These are phyloP conservation scores for Tetrapisispora namnaoensis DNA, from an alignment of 805 yeast species.

Conservation along the genomic window DNA sequence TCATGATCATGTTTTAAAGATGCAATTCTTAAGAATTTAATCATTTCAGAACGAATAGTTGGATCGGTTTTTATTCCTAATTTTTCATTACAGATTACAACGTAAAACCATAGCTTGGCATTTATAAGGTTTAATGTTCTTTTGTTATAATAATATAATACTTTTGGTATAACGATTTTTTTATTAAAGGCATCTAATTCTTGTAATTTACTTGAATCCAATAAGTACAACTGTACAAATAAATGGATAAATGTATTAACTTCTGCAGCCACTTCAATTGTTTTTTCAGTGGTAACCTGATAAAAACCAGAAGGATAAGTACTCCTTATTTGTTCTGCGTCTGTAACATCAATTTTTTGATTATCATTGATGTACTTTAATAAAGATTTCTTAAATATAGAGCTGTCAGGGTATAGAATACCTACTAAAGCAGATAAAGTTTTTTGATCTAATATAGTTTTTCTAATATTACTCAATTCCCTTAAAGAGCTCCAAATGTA, in stretches of 20 bases:
- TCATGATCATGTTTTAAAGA: slow-evolving; percentile 87
- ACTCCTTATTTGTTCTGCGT: slow-evolving; percentile 25
- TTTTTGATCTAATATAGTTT: slow-evolving; percentile 41
- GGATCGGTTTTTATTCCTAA: slow-evolving; percentile 17
- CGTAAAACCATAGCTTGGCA: slow-evolving; percentile 91
- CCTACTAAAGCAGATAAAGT: slow-evolving; percentile 48
- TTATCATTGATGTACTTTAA: slow-evolving; percentile 33
- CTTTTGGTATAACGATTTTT: slow-evolving; percentile 38
- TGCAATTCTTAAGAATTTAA: slow-evolving; percentile 73
- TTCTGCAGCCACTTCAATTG: slow-evolving; percentile 55
- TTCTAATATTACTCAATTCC: slow-evolving; percentile 68
- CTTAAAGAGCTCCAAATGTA: slow-evolving; percentile 79
- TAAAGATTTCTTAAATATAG: slow-evolving; percentile 36
- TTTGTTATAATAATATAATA: slow-evolving; percentile 55
- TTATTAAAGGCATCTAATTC: slow-evolving; percentile 46
- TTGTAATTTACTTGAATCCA: slow-evolving; percentile 47
- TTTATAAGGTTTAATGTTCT: slow-evolving; percentile 77
- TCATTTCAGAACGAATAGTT: slow-evolving; percentile 54
- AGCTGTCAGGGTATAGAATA: slow-evolving; percentile 43
- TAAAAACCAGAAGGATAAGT: slow-evolving; percentile 27
- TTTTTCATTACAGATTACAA: slow-evolving; percentile 63
- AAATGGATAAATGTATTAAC: slow-evolving; percentile 71
- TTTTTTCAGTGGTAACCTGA: slow-evolving; percentile 19
- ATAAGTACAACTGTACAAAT: slow-evolving; percentile 63
- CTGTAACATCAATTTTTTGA: slow-evolving; percentile 28